Base-by-base conservation (phyloP, 257 asterid species). In the Knoxia roxburghii region DNA sequence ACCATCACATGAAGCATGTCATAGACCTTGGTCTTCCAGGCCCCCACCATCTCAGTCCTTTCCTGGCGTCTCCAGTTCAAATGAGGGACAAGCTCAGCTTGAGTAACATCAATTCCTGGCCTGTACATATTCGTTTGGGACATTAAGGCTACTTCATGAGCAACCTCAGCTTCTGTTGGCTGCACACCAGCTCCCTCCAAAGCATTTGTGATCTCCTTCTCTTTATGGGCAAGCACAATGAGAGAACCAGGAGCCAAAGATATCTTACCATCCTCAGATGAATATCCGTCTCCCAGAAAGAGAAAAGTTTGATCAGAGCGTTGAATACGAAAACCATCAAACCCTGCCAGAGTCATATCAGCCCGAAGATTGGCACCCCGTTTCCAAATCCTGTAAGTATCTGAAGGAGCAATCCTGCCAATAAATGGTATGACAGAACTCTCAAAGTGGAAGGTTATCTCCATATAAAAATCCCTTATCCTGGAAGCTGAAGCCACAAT, bases 311-410 rank as follows among this genome's bases (percentile, higher is more conserved):
- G 98, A 82, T 94, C 98, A 46, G 96, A 88, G 49, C 99, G 90
- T 65, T 94, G 97, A 65, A 94, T 90, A 41, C 99, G 96, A 57
- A 94, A 87, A 63, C 99, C 99, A 76, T 94, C 99, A 75, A 94
- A 94, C 49, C 99, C 99, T 1, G 97, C 96, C 66, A 94, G 95
- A 64, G 99, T 94, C 99, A 94, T 94, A 82, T 94, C 99, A 46
- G 99, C 99, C 41, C 99, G 95, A 68, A 94, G 95, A 80, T 94
- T 94, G 41, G 99, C 87, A 29, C 99, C 97, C 51, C 95, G 91
- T 75, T 94, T 94, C 99, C 99, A 94, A 67, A 94, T 94, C 65
- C 95, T 77, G 56, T 94, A 94, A 49, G 99, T 94, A 72, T 94
- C 99, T 2, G 99, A 94, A 18, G 99, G 99, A 69, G 99, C 99